phyloP scores from a whole-genome alignment of 2,329 filamentous ascomycete species.

The Penicillium sp. region DNA sequence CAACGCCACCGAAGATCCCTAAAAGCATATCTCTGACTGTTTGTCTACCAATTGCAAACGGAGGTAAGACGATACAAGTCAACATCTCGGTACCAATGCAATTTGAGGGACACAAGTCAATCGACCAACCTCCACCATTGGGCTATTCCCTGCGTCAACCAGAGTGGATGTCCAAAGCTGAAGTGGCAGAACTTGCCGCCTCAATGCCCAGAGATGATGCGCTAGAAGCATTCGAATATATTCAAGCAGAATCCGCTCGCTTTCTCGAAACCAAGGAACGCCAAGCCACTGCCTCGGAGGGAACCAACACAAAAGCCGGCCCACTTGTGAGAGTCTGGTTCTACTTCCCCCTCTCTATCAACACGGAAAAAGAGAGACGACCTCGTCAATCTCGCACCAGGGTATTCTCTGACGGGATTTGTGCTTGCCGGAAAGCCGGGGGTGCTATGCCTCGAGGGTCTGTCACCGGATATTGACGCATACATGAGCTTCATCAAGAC shows the following conservation, averaged over 20 bases:
- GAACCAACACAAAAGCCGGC: background rate
- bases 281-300: background rate
- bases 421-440: slow-evolving; percentile 65
- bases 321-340: slow-evolving; percentile 62
- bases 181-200: slow-evolving; percentile 45
- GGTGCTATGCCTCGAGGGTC: slow-evolving; percentile 41
- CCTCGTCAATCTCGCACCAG: slow-evolving; percentile 57
- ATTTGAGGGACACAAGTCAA: slow-evolving; percentile 13
- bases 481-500: slow-evolving; percentile 68
- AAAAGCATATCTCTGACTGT: slow-evolving; percentile 31
- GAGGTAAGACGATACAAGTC: slow-evolving; percentile 33
- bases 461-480: slow-evolving; percentile 54
- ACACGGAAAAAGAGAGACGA: slow-evolving; percentile 63
- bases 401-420: slow-evolving; percentile 61
- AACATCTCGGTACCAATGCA: slow-evolving; percentile 37
- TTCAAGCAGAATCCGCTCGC: slow-evolving; percentile 43
- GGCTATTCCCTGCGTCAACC: slow-evolving; percentile 52
- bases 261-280: slow-evolving; percentile 33
- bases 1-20: slow-evolving; percentile 22
- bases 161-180: slow-evolving; percentile 57
- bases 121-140: slow-evolving; percentile 30
- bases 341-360: slow-evolving; percentile 65
- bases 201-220: slow-evolving; percentile 52
- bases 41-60: slow-evolving; percentile 30
- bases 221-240: slow-evolving; percentile 51